Percentiles rank a stretch among this genome's conserved stretches.
Conservation (phyloP, 345 rosid genomes). For the Microcos paniculata region DNA sequence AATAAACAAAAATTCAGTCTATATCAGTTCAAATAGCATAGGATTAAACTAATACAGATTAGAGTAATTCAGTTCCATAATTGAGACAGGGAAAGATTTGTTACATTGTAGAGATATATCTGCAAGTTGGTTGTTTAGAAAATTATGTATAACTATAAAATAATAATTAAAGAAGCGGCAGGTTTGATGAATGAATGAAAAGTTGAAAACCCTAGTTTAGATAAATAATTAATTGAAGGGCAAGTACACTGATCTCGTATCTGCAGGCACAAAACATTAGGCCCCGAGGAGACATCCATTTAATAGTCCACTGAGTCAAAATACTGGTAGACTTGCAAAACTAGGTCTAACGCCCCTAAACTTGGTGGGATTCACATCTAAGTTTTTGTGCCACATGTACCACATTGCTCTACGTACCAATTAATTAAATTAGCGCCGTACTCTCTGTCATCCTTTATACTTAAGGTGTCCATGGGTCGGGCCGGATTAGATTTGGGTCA, state of each 20-base stretch:
- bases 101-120: not conserved
- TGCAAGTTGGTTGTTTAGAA: not conserved
- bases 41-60: not conserved
- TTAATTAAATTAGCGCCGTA: no score
- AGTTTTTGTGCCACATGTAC: not conserved
- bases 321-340: not conserved
- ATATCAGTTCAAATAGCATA: not conserved
- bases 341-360: no score
- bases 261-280: not conserved
- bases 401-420: not conserved
- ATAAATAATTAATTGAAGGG: not conserved
- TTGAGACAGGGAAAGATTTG: not conserved
- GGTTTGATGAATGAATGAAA: not conserved
- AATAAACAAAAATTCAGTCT: not conserved
- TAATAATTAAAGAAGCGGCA: not conserved
- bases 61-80: not conserved
- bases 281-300: not conserved
- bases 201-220: not conserved
- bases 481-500: no score
- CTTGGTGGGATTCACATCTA: not conserved
- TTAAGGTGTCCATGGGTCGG: no score
- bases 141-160: not conserved
- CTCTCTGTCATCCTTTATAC: no score
- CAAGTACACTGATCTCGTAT: constrained; percentile 9
- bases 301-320: not conserved